A percentile compares a stretch with the other conserved stretches of the same genome.
phyloP scores from a whole-genome alignment of 169 alveolate genomes.

The Perkinsus olseni region DNA sequence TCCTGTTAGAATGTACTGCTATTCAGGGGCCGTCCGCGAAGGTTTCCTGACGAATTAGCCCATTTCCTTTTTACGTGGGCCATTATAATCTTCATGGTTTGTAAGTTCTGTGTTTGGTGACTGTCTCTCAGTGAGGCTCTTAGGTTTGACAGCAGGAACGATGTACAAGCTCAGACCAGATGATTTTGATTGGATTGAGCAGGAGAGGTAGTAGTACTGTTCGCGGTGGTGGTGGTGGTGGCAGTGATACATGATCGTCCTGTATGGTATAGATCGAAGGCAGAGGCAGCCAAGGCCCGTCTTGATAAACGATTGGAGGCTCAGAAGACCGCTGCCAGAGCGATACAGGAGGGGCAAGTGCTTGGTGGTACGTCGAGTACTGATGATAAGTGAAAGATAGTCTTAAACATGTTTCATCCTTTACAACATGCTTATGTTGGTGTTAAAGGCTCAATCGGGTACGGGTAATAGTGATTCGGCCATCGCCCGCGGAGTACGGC shows the following conservation, averaged over 20 bases:
- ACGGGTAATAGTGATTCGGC: no score
- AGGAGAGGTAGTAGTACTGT: not conserved
- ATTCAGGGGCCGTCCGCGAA: not conserved
- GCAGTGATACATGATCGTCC: not conserved
- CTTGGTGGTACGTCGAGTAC: not conserved
- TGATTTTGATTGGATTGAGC: not conserved
- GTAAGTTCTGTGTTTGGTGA: not conserved
- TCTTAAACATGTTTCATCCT: no score
- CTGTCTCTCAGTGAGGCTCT: not conserved
- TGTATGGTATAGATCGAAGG: not conserved
- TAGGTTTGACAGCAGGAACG: not conserved
- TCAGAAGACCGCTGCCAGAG: not conserved
- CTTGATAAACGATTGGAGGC: not conserved
- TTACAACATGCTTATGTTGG: no score
- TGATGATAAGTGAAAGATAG: not conserved
- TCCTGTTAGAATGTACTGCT: not conserved
- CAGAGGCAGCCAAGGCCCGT: not conserved
- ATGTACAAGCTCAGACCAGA: not conserved
- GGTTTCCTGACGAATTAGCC: not conserved
- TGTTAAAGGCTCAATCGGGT: no score
- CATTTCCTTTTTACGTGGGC: not conserved
- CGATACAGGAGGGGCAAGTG: not conserved
- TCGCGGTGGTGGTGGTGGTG: no score
- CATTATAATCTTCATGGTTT: not conserved
- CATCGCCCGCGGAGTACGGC: no score